Base-by-base conservation (phyloP, 75 land plant species). In the Picea glauca region DNA sequence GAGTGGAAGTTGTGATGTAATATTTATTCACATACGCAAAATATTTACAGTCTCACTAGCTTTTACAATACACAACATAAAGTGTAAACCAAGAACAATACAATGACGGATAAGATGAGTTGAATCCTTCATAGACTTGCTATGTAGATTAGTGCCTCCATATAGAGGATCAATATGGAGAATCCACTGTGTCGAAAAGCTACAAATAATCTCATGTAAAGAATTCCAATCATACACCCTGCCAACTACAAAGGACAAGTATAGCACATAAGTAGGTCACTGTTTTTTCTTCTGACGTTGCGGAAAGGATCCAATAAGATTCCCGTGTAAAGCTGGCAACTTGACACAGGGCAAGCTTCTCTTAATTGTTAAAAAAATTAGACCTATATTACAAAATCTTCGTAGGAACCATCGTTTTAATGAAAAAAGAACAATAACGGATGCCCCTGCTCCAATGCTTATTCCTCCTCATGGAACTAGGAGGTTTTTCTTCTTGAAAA, bases 371-470 rank as follows among this genome's bases (percentile, higher is more conserved):
- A 35, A 43, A 70, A 7, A 23, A 70, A 70, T 43, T 43, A 50
- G 23, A 70, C 54, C 54, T 70, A 40, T 40, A 43, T 23, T 70
- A 70, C 74, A 70, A 70, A 70, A 70, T 43, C 73, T 70, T 8
- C 23, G 74, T 23, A 43, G 26, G 74, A 70, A 38, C 33, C 0
- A 15, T 17, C 13, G 3, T 40, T 43, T 8, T 43, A 43, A 20
- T 70, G 23, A 66, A 66, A 32, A 32, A 9, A 66, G 18, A 66
- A 66, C 33, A 66, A 15, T 66, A 35, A 33, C 4, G 43, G 13
- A 40, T n/a, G 3, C 14, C 6, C 54, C 54, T n/a, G 3, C 56
- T 9, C 56, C 56, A 50, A 50, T 21, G 43, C 2, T 18, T 43
- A 21, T 40, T 43, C 40, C n/a, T 40, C 50, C 43, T 46, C n/a